Conservation (phyloP, 2,329 filamentous ascomycete species). For the Hortaea sp. region DNA sequence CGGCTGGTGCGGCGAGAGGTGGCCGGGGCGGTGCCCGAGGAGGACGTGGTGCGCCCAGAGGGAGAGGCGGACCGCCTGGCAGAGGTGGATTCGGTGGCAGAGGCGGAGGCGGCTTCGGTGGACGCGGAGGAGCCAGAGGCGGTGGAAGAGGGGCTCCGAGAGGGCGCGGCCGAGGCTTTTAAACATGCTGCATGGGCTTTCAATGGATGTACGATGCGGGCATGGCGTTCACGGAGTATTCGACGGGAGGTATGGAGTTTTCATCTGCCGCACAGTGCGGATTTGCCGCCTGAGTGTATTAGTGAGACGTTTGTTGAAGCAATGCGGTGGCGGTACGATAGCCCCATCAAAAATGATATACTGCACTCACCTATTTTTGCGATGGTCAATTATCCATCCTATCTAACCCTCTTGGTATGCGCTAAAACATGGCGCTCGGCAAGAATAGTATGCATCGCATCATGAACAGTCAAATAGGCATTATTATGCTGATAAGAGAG, state of each 20-base stretch:
- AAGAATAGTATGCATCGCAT: too few relatives aligned
- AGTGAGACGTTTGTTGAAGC: too few relatives aligned
- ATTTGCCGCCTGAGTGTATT: too few relatives aligned
- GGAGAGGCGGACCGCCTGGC: conserved; percentile 45
- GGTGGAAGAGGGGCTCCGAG: conserved; percentile 20
- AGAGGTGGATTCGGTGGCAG: conserved; percentile 40
- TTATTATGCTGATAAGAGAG: neutral
- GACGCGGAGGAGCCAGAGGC: conserved; percentile 26
- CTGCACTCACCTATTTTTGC: too few relatives aligned
- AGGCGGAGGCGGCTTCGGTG: conserved; percentile 35
- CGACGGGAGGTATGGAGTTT: neutral
- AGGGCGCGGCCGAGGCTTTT: conserved; percentile 28
- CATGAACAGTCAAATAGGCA: too few relatives aligned
- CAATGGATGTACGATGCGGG: neutral
- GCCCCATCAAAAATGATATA: too few relatives aligned
- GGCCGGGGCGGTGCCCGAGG: conserved; percentile 27
- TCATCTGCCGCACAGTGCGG: too few relatives aligned
- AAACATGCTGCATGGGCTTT: neutral
- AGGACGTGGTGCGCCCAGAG: conserved; percentile 5
- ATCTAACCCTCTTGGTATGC: too few relatives aligned
- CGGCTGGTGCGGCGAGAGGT: conserved; percentile 46
- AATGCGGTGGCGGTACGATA: too few relatives aligned
- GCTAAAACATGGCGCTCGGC: too few relatives aligned
- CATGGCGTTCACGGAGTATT: conserved; percentile 1
- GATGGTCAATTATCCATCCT: too few relatives aligned